Evolutionary conservation across 352 stramenopile species (phyloP).

Genomic region (Blastocystis sp.): DNA sequence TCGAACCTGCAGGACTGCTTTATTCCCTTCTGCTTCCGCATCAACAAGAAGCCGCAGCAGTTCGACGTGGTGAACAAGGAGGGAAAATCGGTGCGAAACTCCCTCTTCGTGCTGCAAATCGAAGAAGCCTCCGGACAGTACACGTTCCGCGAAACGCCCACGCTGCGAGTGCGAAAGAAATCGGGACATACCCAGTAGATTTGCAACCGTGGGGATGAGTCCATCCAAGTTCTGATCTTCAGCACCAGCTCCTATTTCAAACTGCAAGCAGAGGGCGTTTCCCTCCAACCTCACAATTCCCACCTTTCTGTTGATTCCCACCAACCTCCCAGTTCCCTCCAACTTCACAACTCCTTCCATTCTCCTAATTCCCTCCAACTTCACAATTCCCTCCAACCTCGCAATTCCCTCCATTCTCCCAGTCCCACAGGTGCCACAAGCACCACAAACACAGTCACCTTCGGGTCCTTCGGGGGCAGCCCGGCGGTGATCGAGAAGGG

Average conservation of each 20-base stretch:
- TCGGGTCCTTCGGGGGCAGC: neutral
- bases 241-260: neutral
- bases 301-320: too few species aligned
- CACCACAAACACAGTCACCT: neutral
- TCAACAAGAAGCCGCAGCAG: neutral
- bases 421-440: too few species aligned
- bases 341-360: too few species aligned
- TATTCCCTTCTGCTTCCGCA: slow-evolving; percentile 14
- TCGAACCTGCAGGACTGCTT: slow-evolving; percentile 40
- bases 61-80: neutral
- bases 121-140: neutral
- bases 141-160: neutral
- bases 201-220: neutral
- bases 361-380: too few species aligned
- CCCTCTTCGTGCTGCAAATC: neutral
- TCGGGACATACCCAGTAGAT: neutral
- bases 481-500: neutral
- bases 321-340: too few species aligned
- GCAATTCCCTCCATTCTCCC: too few species aligned
- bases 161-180: neutral
- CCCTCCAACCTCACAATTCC: too few species aligned
- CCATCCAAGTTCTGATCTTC: neutral
- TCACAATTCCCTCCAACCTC: too few species aligned
- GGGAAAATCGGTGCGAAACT: neutral
- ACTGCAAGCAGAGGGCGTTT: neutral